Conservation (phyloP, 805 yeast genomes). For the Teunomyces lycoperdinae region DNA sequence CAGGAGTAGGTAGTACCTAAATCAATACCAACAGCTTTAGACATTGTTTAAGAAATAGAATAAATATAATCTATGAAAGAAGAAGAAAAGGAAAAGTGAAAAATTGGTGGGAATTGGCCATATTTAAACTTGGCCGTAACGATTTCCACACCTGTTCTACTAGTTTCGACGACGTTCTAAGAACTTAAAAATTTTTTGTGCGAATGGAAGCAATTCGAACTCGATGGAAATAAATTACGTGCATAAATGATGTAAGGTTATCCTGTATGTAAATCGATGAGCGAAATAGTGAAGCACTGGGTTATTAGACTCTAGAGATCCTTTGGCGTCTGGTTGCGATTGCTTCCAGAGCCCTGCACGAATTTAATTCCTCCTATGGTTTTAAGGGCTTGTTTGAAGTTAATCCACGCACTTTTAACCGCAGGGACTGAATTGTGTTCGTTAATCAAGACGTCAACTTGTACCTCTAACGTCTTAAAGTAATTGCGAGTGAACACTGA, state of each 20-base stretch:
- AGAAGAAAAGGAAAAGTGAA: slow-evolving; percentile 4
- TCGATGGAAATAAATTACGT: slow-evolving; percentile 3
- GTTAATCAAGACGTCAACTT: slow-evolving; percentile 31
- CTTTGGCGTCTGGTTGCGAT: slow-evolving; percentile 13
- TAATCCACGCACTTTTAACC: slow-evolving; percentile 36
- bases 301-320: too few relatives aligned
- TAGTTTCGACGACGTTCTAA: slow-evolving; percentile 12
- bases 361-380: slow-evolving; percentile 26
- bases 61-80: slow-evolving; percentile 1
- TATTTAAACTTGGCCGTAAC: slow-evolving; percentile 4
- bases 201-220: slow-evolving; percentile 6
- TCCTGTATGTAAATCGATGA: background rate
- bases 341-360: slow-evolving; percentile 28
- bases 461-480: slow-evolving; percentile 65
- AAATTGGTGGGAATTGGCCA: slow-evolving; percentile 1
- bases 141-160: slow-evolving; percentile 6
- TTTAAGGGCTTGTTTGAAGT: slow-evolving; percentile 29
- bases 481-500: slow-evolving; percentile 69
- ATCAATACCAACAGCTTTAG: slow-evolving; percentile 33
- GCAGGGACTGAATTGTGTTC: slow-evolving; percentile 25
- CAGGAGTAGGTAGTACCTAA: slow-evolving; percentile 34
- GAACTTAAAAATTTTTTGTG: slow-evolving; percentile 3
- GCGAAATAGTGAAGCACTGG: too few relatives aligned
- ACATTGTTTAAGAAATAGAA: slow-evolving; percentile 14
- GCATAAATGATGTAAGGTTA: slow-evolving; percentile 1